Evolutionary conservation across 192 early-diverging fungal genomes (phyloP).

Genomic region (Coemansia sp.): DNA sequence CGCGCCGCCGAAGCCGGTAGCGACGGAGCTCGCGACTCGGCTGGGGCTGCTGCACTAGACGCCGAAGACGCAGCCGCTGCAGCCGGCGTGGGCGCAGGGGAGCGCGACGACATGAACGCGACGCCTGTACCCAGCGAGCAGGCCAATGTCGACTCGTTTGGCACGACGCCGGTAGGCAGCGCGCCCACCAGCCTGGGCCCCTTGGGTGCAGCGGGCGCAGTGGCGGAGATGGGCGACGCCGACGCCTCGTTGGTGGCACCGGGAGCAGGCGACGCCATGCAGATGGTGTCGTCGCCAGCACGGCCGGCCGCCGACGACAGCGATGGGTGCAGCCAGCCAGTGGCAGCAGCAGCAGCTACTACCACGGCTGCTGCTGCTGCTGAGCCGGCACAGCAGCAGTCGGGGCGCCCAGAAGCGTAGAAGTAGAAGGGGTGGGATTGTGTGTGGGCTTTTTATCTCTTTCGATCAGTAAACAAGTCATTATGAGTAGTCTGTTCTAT

Average conservation of each 20-base stretch:
- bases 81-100: no score
- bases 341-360: conserved; percentile 1
- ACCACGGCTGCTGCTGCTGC: conserved; percentile 1
- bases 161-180: conserved; percentile 43
- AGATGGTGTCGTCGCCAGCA: conserved; percentile 20
- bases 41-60: not conserved
- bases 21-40: not conserved
- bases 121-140: conserved; percentile 43
- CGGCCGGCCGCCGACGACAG: conserved; percentile 3
- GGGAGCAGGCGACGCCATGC: conserved; percentile 10
- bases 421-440: not conserved
- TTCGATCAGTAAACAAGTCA: not conserved
- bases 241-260: conserved; percentile 26
- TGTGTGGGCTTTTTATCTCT: not conserved
- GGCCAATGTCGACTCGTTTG: conserved; percentile 38
- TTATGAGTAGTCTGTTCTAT: not conserved
- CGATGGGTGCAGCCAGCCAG: conserved; percentile 3
- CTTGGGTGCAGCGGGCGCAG: not conserved
- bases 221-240: conserved; percentile 7
- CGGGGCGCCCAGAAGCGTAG: conserved; percentile 13
- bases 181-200: conserved; percentile 29
- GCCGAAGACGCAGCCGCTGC: not conserved
- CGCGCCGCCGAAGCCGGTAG: conserved; percentile 14
- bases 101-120: conserved; percentile 38
- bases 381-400: conserved; percentile 1